Percentiles rank a stretch among this genome's conserved stretches.
These are phyloP conservation scores for Fusarium udum DNA, from an alignment of 2,329 filamentous ascomycete genomes.

Conservation along the genomic window DNA sequence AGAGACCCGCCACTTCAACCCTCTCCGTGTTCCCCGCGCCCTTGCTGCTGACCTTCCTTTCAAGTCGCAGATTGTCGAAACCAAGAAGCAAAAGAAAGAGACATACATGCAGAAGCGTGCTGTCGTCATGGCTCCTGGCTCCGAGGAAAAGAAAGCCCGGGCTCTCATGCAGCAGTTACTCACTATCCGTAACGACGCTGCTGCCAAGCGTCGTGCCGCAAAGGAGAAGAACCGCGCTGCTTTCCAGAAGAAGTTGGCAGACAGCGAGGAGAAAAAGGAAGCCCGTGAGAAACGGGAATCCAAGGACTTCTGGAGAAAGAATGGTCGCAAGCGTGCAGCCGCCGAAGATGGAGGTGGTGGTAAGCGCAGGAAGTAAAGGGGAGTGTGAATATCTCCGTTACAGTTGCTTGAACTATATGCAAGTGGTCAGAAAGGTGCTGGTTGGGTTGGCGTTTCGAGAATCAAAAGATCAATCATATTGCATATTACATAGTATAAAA, in stretches of 20 bases:
- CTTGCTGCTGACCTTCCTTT: slow-evolving; percentile 87
- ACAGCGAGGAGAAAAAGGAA: slow-evolving; percentile 83
- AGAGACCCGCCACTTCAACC: slow-evolving; percentile 78
- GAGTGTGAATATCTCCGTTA: neutral
- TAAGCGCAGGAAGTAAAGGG: slow-evolving; percentile 47
- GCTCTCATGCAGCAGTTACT: slow-evolving; percentile 93
- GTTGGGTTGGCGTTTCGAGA: slow-evolving; percentile 40
- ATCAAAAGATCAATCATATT: slow-evolving; percentile 22
- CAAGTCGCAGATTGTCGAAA: slow-evolving; percentile 87
- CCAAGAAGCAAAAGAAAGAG: slow-evolving; percentile 79
- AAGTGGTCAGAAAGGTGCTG: slow-evolving; percentile 20
- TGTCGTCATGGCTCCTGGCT: slow-evolving; percentile 79
- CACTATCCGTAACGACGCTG: slow-evolving; percentile 89
- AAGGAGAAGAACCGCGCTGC: slow-evolving; percentile 87
- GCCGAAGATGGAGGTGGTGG: slow-evolving; percentile 53
- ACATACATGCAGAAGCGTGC: slow-evolving; percentile 97
- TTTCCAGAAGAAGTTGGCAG: slow-evolving; percentile 84
- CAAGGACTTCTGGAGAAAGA: slow-evolving; percentile 90
- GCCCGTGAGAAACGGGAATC: slow-evolving; percentile 90
- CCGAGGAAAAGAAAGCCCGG: slow-evolving; percentile 89
- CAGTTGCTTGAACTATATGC: neutral
- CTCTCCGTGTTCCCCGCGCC: slow-evolving; percentile 78
- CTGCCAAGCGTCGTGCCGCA: slow-evolving; percentile 81
- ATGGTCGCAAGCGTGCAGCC: slow-evolving; percentile 75
- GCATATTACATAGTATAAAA: neutral